These are phyloP conservation scores for Suillus decipiens DNA, from an alignment of 768 basidiomycete species.

Conservation along the genomic window DNA sequence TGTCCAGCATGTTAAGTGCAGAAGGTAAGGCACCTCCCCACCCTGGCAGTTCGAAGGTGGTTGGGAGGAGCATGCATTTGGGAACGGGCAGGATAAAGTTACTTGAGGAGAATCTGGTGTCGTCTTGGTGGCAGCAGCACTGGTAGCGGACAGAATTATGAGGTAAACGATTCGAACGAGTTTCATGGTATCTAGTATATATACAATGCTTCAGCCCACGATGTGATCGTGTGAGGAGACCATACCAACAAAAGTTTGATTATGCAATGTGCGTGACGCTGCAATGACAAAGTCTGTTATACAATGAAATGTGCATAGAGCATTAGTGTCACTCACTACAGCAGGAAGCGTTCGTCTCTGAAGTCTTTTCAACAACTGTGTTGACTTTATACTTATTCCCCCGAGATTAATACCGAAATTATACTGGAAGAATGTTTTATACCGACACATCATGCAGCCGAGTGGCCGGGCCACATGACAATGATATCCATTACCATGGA, in stretches of 20 bases:
- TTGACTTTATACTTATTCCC: background rate
- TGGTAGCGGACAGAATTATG: slow-evolving; percentile 29
- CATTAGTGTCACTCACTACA: background rate
- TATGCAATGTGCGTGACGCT: background rate
- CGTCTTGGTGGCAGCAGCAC: too few species aligned
- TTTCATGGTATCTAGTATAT: background rate
- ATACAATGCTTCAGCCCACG: background rate
- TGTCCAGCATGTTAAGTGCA: fast-evolving
- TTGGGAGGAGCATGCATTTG: too few species aligned
- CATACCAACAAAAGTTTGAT: background rate
- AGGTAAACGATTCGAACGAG: background rate
- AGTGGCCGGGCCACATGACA: too few species aligned
- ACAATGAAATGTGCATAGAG: background rate
- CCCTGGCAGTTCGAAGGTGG: background rate
- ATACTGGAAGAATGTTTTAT: background rate
- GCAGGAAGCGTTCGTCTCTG: background rate
- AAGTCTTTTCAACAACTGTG: background rate
- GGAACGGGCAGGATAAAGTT: too few species aligned
- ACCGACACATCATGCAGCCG: background rate
- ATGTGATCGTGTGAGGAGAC: background rate
- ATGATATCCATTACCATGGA: background rate
- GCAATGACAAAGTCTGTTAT: background rate
- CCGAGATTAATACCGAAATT: too few species aligned
- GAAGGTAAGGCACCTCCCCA: background rate
- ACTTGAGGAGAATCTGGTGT: too few species aligned